Evolutionary conservation across 805 yeast genomes (phyloP), one percentile per base, ranked within the genome.

Genomic region (Saturnispora saitoi): DNA sequence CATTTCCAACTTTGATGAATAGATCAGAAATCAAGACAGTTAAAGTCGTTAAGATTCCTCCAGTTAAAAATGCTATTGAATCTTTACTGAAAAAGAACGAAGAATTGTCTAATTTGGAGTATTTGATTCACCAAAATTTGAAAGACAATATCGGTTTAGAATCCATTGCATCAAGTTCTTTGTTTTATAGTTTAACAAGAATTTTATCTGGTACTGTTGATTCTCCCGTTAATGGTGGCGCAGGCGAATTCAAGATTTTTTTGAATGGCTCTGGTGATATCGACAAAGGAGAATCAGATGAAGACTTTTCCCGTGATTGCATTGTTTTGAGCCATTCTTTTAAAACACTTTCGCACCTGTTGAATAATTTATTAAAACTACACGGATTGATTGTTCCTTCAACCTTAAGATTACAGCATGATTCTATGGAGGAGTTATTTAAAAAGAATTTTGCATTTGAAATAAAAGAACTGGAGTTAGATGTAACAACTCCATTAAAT

Each of bases 181-280:
- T 76, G 28, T 81, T 81, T 61, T 74, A 75, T 54, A 87, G 80
- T 59, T 66, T 85, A 51, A 80, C 90, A 5, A 71, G 91, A 63
- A 79, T 78, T 58, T 68, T 83, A 48, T 76, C 87, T 3, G 96
- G 96, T 39, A 86, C 96, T 0, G 90, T 89, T 48, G 95, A 87
- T 61, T 80, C 96, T 0, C 96, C 96, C 3, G 91, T 88, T 5
- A 88, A 88, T 61, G 96, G 96, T 32, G 96, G 96, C 50, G 86
- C 88, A 54, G 86, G 87, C 2, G 88, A 84, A 60, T 88, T 85
- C 65, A 73, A 90, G 48, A 76, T 76, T 2, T 86, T 88, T 61
- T 77, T 85, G 60, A 45, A 32, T 7, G 41, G 45, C 10, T 45
- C 50, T 30, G 8, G 17, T 19, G 48, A 48, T 34, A 39, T 50